Evolutionary conservation across 495 filamentous ascomycete species (phyloP).

Genomic region (Venustampulla echinocandica): DNA sequence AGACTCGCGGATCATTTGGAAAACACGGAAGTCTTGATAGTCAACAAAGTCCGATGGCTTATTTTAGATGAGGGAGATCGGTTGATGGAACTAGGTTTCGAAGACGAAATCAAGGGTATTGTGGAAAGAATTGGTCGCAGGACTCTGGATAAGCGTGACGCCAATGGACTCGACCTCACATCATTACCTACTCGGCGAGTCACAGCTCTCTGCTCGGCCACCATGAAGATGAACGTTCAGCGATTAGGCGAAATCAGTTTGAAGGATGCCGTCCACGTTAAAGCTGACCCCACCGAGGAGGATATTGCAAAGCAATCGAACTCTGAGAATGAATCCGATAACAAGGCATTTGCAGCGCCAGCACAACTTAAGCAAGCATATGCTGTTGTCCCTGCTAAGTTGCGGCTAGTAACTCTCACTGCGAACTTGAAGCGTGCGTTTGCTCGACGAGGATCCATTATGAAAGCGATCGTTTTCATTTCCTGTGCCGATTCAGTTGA

Average conservation of each 20-base stretch:
- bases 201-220: constrained; percentile 91
- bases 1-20: constrained; percentile 83
- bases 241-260: constrained; percentile 86
- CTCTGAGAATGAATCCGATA: constrained; percentile 32
- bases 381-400: constrained; percentile 75
- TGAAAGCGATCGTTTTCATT: constrained; percentile 94
- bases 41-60: constrained; percentile 85
- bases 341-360: constrained; percentile 68
- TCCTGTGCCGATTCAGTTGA: constrained; percentile 95
- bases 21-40: constrained; percentile 79
- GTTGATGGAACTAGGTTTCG: constrained; percentile 94
- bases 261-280: constrained; percentile 84
- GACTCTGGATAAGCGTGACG: constrained; percentile 29
- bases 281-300: constrained; percentile 49
- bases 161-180: constrained; percentile 34
- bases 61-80: constrained; percentile 93
- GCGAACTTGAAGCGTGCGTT: constrained; percentile 80
- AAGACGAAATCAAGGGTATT: constrained; percentile 74
- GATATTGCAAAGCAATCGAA: constrained; percentile 34
- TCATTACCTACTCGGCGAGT: constrained; percentile 67
- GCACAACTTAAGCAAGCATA: constrained; percentile 90
- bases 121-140: constrained; percentile 62
- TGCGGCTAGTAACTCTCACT: constrained; percentile 78
- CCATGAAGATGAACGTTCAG: constrained; percentile 94
- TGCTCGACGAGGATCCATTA: constrained; percentile 73